Evolutionary conservation across 768 basidiomycete genomes (phyloP).

Genomic region (Favolaschia claudopus): DNA sequence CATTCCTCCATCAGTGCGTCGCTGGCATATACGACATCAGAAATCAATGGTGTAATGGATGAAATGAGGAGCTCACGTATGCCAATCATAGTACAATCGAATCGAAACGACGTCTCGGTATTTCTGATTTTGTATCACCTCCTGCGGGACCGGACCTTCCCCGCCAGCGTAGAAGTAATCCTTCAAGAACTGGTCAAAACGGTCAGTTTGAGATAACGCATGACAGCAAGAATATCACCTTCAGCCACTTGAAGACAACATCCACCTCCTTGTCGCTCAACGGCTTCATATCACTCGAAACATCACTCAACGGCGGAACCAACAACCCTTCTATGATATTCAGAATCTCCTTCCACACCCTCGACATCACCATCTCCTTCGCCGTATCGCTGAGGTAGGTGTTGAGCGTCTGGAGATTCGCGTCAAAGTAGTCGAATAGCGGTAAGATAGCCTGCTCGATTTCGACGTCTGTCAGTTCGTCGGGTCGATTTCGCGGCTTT

Average conservation of each 20-base stretch:
- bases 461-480: conserved; percentile 90
- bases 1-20: conserved; percentile 94
- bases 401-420: conserved; percentile 90
- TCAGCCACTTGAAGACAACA: conserved; percentile 98
- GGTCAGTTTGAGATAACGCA: conserved; percentile 6
- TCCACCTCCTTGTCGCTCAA: conserved; percentile 96
- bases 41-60: conserved; percentile 2
- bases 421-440: conserved; percentile 96
- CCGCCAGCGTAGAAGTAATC: conserved; percentile 97
- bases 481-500: conserved; percentile 79
- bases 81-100: conserved; percentile 96
- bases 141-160: conserved; percentile 88
- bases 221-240: conserved; percentile 53
- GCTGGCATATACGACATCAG: conserved; percentile 46
- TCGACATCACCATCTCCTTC: conserved; percentile 90
- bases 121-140: conserved; percentile 90
- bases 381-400: conserved; percentile 84
- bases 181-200: conserved; percentile 73
- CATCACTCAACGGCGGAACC: conserved; percentile 88
- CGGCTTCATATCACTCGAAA: conserved; percentile 89
- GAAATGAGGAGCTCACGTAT: conserved; percentile 64
- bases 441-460: conserved; percentile 92
- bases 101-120: conserved; percentile 92
- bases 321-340: conserved; percentile 85
- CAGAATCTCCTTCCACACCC: conserved; percentile 96